Conservation (phyloP, 352 stramenopile genomes). For the Halophytophthora polymorphica region DNA sequence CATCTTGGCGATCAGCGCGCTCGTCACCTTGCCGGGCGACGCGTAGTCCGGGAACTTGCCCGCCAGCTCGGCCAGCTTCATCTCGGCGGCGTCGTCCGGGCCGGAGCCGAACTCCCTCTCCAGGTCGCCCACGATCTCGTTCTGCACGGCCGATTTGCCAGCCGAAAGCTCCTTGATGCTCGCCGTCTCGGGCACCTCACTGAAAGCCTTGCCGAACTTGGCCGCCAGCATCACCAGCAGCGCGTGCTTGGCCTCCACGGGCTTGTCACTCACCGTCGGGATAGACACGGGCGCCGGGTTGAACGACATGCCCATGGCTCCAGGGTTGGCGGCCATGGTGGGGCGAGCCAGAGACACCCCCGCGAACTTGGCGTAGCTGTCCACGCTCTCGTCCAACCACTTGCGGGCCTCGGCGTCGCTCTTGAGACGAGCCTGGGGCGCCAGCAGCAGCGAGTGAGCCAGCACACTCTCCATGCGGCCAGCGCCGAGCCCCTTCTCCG, state of each 20-base stretch:
- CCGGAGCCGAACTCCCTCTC: conserved; percentile 84
- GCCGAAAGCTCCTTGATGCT: conserved; percentile 80
- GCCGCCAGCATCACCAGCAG: conserved; percentile 70
- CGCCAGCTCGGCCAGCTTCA: conserved; percentile 71
- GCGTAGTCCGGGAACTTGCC: conserved; percentile 64
- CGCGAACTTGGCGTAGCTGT: conserved; percentile 68
- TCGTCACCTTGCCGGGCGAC: conserved; percentile 73
- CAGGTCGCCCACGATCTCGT: conserved; percentile 85
- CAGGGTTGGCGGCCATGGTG: conserved; percentile 17
- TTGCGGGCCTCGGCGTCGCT: conserved; percentile 67
- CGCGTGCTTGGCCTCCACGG: conserved; percentile 72
- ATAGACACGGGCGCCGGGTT: conserved; percentile 38
- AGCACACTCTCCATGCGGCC: conserved; percentile 79
- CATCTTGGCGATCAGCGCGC: conserved; percentile 75
- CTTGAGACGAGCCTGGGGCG: conserved; percentile 64
- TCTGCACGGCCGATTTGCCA: conserved; percentile 86
- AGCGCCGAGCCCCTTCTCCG: conserved; percentile 55
- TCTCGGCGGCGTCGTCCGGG: conserved; percentile 72
- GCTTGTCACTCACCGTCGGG: conserved; percentile 55
- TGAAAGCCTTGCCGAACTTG: conserved; percentile 76
- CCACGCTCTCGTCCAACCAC: conserved; percentile 77
- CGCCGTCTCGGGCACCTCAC: conserved; percentile 51
- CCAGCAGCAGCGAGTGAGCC: conserved; percentile 56
- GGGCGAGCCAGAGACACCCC: conserved; percentile 56
- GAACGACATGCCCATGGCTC: conserved; percentile 35